Base-by-base conservation (phyloP, 2,329 filamentous ascomycete species). In the Samsoniella hepiali region DNA sequence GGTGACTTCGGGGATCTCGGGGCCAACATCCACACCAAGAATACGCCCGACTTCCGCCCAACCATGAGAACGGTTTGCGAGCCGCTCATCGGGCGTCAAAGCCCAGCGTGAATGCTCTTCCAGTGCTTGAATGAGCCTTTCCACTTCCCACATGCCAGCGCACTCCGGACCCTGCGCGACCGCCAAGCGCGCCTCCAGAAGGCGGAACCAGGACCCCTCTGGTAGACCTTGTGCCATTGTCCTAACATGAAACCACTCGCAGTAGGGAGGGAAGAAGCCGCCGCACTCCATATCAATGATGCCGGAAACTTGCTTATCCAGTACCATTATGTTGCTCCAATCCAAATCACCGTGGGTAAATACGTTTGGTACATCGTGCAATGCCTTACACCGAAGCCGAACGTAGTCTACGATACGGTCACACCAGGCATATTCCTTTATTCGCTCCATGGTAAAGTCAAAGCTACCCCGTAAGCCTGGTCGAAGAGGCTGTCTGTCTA, bases 331-430 rank as follows among this genome's bases (percentile, higher is more conserved):
- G n/a, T 63, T 63, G 7, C 61, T 63, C 54, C 45, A 58, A 36
- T 63, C 61, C 45, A 63, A 44, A 36, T 63, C 61, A 22, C 53
- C 54, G 29, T 63, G 54, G n/a, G 61, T 58, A 13, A 63, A 58
- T 3, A 63, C 54, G 27, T 63, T 63, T 2, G 29, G 61, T 45
- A 13, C 15, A n/a, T 45, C 27, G 17, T 11, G 34, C 27, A 63
- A 44, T 36, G 51, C 38, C 22, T 22, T 51, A n/a, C 59, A 62
- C 50, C 50, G 27, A 2, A 7, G 32, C 38, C 22, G 40, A 29
- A 62, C 40, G n/a, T 62, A 62, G 7, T 49, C 38, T 15, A 38
- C 32, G 13, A 22, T 32, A 11, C 22, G 11, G 2, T 56, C n/a
- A 31, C 32, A 56, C 29, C 32, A 38, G 7, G 38, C 22, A n/a